phyloP scores from a whole-genome alignment of 352 stramenopile genomes.

The Globisporangium carolinianum region DNA sequence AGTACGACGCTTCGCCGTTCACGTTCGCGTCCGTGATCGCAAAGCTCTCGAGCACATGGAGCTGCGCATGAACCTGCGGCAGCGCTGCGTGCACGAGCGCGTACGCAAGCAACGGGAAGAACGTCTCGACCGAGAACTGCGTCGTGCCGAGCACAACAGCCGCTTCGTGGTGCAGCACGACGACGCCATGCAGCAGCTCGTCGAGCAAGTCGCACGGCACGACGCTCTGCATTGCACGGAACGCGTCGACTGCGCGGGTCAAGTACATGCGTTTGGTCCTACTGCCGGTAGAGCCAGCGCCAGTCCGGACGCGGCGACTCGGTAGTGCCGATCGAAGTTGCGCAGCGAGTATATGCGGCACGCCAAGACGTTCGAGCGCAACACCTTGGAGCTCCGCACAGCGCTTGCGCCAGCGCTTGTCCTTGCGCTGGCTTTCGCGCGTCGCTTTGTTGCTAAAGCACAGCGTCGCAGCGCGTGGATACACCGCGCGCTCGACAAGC shows the following conservation, averaged over 20 bases:
- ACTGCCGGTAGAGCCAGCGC: background rate
- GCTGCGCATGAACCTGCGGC: constrained; percentile 66
- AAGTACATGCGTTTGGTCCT: constrained; percentile 32
- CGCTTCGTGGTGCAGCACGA: constrained; percentile 81
- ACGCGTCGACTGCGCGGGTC: constrained; percentile 67
- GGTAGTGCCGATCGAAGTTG: constrained; percentile 52
- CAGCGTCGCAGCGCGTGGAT: constrained; percentile 58
- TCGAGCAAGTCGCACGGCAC: constrained; percentile 82
- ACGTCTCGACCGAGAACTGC: constrained; percentile 82
- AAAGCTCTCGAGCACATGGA: constrained; percentile 80
- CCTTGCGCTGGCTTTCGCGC: constrained; percentile 73
- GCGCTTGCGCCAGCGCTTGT: constrained; percentile 80
- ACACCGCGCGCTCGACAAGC: constrained; percentile 76
- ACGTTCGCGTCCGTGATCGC: constrained; percentile 73
- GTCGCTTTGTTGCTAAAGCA: constrained; percentile 66
- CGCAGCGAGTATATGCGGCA: constrained; percentile 42
- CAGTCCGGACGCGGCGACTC: constrained; percentile 28
- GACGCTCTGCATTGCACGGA: constrained; percentile 70
- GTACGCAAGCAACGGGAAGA: constrained; percentile 80
- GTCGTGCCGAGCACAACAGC: constrained; percentile 81
- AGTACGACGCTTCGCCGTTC: constrained; percentile 86
- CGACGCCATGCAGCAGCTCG: constrained; percentile 79
- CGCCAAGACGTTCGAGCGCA: constrained; percentile 57
- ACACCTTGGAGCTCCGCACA: constrained; percentile 54
- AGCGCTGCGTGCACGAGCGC: constrained; percentile 70